These are phyloP conservation scores for Hypoxylon crocopeplum DNA, from an alignment of 495 filamentous ascomycete species.

Conservation along the genomic window DNA sequence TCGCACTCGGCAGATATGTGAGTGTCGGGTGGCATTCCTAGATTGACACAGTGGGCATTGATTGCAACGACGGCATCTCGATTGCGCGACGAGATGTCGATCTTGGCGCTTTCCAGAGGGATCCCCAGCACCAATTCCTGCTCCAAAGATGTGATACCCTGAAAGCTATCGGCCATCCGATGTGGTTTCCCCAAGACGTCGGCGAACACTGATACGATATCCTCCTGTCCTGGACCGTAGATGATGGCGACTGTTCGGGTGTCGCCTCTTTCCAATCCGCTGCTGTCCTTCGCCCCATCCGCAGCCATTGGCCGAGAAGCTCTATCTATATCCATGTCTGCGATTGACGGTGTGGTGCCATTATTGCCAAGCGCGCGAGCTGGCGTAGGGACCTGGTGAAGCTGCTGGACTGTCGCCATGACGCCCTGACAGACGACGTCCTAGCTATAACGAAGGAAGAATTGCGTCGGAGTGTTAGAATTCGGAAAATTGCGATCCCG, in stretches of 20 bases:
- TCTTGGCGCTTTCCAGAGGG: slow-evolving; percentile 57
- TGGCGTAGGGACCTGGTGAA: slow-evolving; percentile 46
- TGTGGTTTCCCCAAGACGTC: slow-evolving; percentile 73
- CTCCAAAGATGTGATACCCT: slow-evolving; percentile 55
- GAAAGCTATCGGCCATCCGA: slow-evolving; percentile 60
- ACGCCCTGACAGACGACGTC: slow-evolving; percentile 16
- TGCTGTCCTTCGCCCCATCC: slow-evolving; percentile 40
- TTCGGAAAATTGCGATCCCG: not conserved
- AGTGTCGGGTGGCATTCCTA: slow-evolving; percentile 70
- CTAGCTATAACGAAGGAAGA: slow-evolving; percentile 1
- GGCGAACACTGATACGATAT: slow-evolving; percentile 70
- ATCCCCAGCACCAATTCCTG: slow-evolving; percentile 66
- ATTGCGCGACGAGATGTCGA: slow-evolving; percentile 58
- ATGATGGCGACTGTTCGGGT: slow-evolving; percentile 65
- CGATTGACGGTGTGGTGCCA: slow-evolving; percentile 25
- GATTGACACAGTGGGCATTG: slow-evolving; percentile 75
- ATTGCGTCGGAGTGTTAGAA: not conserved
- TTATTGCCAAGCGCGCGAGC: slow-evolving; percentile 42
- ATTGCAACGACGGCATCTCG: slow-evolving; percentile 64
- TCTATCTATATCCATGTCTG: slow-evolving; percentile 42
- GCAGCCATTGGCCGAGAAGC: slow-evolving; percentile 29
- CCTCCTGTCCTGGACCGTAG: slow-evolving; percentile 65
- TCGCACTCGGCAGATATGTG: slow-evolving; percentile 69
- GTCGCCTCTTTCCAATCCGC: slow-evolving; percentile 53
- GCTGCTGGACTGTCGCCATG: slow-evolving; percentile 49